phyloP scores from a whole-genome alignment of 1,284 basidiomycete species.

The Chalciporus piperatoides region DNA sequence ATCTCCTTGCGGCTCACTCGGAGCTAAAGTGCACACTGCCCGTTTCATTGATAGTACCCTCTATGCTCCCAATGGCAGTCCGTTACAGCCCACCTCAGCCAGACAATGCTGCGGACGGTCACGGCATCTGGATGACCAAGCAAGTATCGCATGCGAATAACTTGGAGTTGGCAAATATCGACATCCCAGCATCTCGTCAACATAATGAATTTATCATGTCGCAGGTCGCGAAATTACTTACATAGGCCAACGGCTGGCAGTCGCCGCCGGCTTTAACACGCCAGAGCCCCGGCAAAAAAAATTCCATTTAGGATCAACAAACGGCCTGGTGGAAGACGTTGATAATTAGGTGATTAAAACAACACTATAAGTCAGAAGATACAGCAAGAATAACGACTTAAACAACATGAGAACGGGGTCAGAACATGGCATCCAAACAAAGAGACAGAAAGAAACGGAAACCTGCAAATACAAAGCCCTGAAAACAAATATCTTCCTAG shows the following conservation, averaged over 20 bases:
- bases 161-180: no score
- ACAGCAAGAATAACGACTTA: slow-evolving; percentile 16
- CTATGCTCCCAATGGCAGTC: not conserved
- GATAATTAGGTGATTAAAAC: slow-evolving; percentile 23
- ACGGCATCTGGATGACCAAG: no score
- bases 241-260: no score
- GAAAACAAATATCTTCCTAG: slow-evolving; percentile 10
- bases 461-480: slow-evolving; percentile 15
- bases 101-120: not conserved
- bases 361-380: slow-evolving; percentile 21
- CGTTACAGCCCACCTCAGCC: no score
- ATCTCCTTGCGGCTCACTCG: not conserved
- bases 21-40: not conserved
- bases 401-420: slow-evolving; percentile 2
- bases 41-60: not conserved
- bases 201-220: not conserved
- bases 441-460: slow-evolving; percentile 12
- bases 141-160: not conserved
- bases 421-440: slow-evolving; percentile 7
- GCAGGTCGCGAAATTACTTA: no score
- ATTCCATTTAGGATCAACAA: not conserved
- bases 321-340: not conserved
- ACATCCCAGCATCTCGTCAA: not conserved
- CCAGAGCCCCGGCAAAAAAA: no score
- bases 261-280: no score